phyloP scores from a whole-genome alignment of 176 grass and related monocot species.

The Elaeis guineensis region DNA sequence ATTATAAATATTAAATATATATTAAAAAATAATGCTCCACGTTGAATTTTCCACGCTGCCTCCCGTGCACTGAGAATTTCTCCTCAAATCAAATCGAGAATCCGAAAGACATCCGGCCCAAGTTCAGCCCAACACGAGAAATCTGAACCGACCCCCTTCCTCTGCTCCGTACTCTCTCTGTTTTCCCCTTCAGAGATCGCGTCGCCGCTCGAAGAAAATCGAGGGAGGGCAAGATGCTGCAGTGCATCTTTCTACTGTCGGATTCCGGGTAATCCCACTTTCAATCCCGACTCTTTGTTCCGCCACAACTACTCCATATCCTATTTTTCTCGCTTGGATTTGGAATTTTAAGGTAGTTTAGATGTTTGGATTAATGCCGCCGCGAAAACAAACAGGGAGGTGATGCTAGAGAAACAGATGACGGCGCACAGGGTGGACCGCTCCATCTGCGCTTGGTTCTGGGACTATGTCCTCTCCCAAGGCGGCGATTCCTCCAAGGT shows the following conservation, averaged over 20 bases:
- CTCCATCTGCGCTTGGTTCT: conserved; percentile 85
- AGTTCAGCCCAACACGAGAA: too few species aligned
- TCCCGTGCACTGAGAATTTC: too few species aligned
- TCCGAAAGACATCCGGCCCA: too few species aligned
- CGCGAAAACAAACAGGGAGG: conserved; percentile 40
- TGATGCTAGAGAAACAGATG: conserved; percentile 98
- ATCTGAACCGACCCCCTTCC: too few species aligned
- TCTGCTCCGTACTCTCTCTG: too few species aligned
- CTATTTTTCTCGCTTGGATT: neutral
- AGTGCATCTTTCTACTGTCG: conserved; percentile 79
- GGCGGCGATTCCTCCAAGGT: conserved; percentile 72
- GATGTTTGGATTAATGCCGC: neutral
- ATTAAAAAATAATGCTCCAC: too few species aligned
- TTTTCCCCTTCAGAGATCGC: too few species aligned
- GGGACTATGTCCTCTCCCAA: conserved; percentile 59
- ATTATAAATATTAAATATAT: too few species aligned
- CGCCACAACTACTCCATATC: neutral
- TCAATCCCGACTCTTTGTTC: neutral
- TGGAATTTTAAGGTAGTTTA: neutral
- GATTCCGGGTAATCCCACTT: conserved; percentile 56
- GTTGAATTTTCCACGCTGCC: too few species aligned
- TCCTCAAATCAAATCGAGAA: too few species aligned
- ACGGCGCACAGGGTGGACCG: conserved; percentile 72
- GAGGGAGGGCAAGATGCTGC: conserved; percentile 35
- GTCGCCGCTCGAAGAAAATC: too few species aligned